phyloP scores from a whole-genome alignment of 768 basidiomycete genomes.

The Pleurotus giganteus region DNA sequence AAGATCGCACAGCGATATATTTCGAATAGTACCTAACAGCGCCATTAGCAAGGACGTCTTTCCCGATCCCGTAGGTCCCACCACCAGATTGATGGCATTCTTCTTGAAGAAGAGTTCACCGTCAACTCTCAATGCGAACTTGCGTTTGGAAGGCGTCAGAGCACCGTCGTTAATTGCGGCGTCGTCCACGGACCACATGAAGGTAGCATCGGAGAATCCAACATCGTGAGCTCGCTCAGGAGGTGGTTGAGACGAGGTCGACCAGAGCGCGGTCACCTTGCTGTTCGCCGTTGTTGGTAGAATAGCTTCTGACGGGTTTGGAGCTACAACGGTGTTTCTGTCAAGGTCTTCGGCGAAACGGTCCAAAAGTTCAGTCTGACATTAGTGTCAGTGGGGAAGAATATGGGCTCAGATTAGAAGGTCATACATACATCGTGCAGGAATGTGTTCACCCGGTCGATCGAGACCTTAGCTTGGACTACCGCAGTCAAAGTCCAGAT shows the following conservation, averaged over 20 bases:
- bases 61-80: conserved; percentile 59
- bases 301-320: conserved; percentile 10
- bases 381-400: not conserved
- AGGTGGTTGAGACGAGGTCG: not conserved
- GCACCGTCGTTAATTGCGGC: conserved; percentile 16
- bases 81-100: conserved; percentile 52
- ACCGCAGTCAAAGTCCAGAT: conserved; percentile 24
- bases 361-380: conserved; percentile 48
- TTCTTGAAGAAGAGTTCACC: conserved; percentile 54
- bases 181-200: conserved; percentile 49
- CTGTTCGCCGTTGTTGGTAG: not conserved
- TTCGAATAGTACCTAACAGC: not conserved
- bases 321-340: conserved; percentile 11
- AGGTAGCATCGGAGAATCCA: conserved; percentile 53
- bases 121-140: conserved; percentile 47
- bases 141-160: conserved; percentile 42
- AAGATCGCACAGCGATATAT: not conserved
- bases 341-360: conserved; percentile 22
- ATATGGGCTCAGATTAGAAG: not conserved
- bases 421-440: conserved; percentile 30
- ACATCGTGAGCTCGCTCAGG: conserved; percentile 25
- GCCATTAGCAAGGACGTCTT: conserved; percentile 45
- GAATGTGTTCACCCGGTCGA: conserved; percentile 50
- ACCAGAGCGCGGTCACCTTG: not conserved
- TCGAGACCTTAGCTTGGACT: conserved; percentile 54